Percentiles rank a stretch among this genome's conserved stretches.
These are phyloP conservation scores for Calonectria pauciramosa DNA, from an alignment of 2,329 filamentous ascomycete species.

Conservation along the genomic window DNA sequence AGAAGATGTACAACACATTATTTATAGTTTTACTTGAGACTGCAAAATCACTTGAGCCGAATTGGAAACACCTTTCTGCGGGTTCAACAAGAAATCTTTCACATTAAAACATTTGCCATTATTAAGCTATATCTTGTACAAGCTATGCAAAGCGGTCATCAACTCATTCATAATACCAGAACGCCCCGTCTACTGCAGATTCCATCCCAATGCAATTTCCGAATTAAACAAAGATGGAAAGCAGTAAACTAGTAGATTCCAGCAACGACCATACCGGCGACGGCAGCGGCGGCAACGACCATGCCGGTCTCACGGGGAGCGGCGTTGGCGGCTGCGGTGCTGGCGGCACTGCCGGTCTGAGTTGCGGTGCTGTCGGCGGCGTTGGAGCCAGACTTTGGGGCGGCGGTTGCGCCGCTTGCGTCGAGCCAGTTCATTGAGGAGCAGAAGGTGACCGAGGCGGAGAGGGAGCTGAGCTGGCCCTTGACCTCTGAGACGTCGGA, in stretches of 20 bases:
- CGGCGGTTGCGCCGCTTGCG: neutral
- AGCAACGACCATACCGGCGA: constrained; percentile 11
- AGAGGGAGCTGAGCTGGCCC: neutral
- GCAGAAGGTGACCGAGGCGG: neutral
- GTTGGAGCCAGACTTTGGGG: neutral
- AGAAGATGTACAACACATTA: neutral
- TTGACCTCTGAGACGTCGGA: neutral
- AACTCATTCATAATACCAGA: neutral
- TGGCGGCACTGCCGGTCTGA: neutral
- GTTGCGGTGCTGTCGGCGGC: neutral
- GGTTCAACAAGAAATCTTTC: neutral
- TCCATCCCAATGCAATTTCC: neutral
- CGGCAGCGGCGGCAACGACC: constrained; percentile 4
- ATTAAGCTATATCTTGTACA: neutral
- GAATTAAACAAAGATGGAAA: neutral
- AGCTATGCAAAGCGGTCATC: neutral
- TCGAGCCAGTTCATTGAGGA: neutral
- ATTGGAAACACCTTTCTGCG: neutral
- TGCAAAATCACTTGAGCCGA: neutral
- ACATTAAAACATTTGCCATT: neutral
- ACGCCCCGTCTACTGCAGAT: neutral
- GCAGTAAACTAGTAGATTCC: neutral
- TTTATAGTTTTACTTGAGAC: neutral
- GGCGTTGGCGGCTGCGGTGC: neutral
- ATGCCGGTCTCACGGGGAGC: constrained; percentile 16